Percentiles rank a stretch among this genome's conserved stretches.
Evolutionary conservation across 371 early-diverging fungal genomes (phyloP).

Genomic region (Mortierella sp.): DNA sequence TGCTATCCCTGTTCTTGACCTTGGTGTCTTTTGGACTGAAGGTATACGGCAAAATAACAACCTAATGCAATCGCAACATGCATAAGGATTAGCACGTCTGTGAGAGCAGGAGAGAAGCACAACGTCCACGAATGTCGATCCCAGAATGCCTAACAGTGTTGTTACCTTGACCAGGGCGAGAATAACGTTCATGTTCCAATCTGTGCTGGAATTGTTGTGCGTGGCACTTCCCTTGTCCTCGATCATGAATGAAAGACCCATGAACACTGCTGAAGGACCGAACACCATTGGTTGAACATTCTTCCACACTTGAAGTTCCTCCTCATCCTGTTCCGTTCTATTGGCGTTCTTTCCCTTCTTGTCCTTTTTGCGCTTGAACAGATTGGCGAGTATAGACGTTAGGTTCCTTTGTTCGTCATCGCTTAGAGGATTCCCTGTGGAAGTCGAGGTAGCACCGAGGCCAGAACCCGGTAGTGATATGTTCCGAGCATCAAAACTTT

Average conservation of each 20-base stretch:
- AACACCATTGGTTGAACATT: slow-evolving; percentile 37
- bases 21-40: slow-evolving; percentile 47
- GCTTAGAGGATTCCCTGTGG: slow-evolving; percentile 10
- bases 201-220: slow-evolving; percentile 16
- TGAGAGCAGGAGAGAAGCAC: not conserved
- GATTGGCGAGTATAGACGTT: slow-evolving; percentile 36
- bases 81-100: not conserved
- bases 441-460: not conserved
- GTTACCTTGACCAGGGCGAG: slow-evolving; percentile 51
- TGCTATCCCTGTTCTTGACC: slow-evolving; percentile 37
- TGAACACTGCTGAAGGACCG: slow-evolving; percentile 45
- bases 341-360: slow-evolving; percentile 28
- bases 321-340: slow-evolving; percentile 23
- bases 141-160: not conserved
- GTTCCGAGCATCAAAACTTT: slow-evolving; percentile 24
- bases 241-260: slow-evolving; percentile 51
- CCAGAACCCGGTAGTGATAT: slow-evolving; percentile 2
- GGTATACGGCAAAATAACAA: slow-evolving; percentile 49
- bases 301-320: slow-evolving; percentile 46
- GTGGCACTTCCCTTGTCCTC: slow-evolving; percentile 49
- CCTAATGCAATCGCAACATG: slow-evolving; percentile 27
- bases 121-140: no score
- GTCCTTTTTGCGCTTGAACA: slow-evolving; percentile 50
- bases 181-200: slow-evolving; percentile 55
- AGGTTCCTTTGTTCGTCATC: slow-evolving; percentile 45